These are phyloP conservation scores for Chaetomium sp. DNA, from an alignment of 2,329 filamentous ascomycete species.

Conservation along the genomic window DNA sequence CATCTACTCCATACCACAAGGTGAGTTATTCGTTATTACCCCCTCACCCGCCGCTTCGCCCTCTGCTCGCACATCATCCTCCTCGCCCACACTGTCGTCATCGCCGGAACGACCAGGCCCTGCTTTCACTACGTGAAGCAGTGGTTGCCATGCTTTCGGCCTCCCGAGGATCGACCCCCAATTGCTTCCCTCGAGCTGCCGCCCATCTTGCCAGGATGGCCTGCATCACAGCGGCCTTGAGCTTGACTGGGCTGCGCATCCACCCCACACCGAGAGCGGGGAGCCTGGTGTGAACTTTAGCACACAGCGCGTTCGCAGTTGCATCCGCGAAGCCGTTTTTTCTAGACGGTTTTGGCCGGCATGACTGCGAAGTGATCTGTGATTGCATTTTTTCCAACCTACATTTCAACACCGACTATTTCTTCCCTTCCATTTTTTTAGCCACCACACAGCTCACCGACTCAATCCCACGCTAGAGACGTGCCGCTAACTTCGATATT, in stretches of 20 bases:
- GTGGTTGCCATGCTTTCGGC: constrained; percentile 9
- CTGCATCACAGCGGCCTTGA: constrained; percentile 12
- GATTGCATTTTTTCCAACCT: not conserved
- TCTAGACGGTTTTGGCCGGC: not conserved
- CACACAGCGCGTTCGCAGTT: constrained; percentile 23
- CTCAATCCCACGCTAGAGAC: constrained; percentile 9
- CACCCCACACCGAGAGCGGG: constrained; percentile 29
- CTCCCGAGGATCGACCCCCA: constrained; percentile 9
- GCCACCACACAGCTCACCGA: constrained; percentile 13
- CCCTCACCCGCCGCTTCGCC: constrained; percentile 10
- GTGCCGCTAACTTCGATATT: constrained; percentile 23
- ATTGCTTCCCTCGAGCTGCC: constrained; percentile 13
- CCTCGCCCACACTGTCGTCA: constrained; percentile 24
- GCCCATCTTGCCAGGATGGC: constrained; percentile 6
- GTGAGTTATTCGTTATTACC: constrained; percentile 16
- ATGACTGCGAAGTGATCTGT: not conserved
- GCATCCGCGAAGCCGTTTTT: constrained; percentile 9
- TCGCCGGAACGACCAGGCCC: constrained; percentile 21
- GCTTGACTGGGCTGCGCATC: constrained; percentile 23
- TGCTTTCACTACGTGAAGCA: constrained; percentile 9
- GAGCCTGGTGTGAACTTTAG: constrained; percentile 28
- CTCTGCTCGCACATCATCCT: constrained; percentile 12
- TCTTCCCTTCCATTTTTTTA: constrained; percentile 3
- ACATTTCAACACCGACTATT: not conserved
- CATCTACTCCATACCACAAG: constrained; percentile 11